Conservation (phyloP, 495 filamentous ascomycete species). For the Tetracladium setigerum region DNA sequence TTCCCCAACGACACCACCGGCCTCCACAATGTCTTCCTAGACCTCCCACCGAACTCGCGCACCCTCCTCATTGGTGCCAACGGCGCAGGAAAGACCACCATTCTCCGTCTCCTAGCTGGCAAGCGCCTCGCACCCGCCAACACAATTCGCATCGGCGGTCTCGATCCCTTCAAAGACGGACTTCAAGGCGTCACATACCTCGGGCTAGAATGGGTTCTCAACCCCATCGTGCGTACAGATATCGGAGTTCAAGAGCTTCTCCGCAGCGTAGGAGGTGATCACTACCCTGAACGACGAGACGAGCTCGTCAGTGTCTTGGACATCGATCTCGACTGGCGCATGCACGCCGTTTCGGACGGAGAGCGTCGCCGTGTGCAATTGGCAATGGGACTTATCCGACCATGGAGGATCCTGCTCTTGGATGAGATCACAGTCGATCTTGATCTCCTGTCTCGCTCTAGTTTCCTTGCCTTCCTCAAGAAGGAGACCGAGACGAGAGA, state of each 20-base stretch:
- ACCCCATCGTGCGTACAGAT: constrained; percentile 90
- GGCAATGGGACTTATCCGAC: constrained; percentile 90
- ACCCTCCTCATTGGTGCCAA: constrained; percentile 95
- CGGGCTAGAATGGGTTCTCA: constrained; percentile 97
- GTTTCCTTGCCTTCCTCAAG: constrained; percentile 84
- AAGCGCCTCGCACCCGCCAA: constrained; percentile 78
- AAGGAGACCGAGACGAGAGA: constrained; percentile 72
- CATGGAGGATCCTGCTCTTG: constrained; percentile 83
- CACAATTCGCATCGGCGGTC: constrained; percentile 65
- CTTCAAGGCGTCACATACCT: constrained; percentile 95
- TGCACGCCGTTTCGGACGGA: constrained; percentile 91
- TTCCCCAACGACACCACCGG: constrained; percentile 77
- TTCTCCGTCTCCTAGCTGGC: constrained; percentile 78
- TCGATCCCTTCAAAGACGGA: constrained; percentile 83
- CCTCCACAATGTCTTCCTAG: constrained; percentile 59
- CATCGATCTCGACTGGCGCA: constrained; percentile 84
- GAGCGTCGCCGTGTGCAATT: constrained; percentile 89
- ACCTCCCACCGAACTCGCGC: constrained; percentile 73
- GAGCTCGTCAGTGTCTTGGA: constrained; percentile 84
- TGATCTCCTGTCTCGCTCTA: constrained; percentile 72
- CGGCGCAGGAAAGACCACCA: constrained; percentile 94
- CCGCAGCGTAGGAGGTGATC: constrained; percentile 75
- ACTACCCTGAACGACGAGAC: constrained; percentile 72
- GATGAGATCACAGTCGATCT: constrained; percentile 98
- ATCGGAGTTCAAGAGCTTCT: constrained; percentile 86